Base-by-base conservation (phyloP, 2,329 filamentous ascomycete genomes). In the Metarhizium guizhouense region DNA sequence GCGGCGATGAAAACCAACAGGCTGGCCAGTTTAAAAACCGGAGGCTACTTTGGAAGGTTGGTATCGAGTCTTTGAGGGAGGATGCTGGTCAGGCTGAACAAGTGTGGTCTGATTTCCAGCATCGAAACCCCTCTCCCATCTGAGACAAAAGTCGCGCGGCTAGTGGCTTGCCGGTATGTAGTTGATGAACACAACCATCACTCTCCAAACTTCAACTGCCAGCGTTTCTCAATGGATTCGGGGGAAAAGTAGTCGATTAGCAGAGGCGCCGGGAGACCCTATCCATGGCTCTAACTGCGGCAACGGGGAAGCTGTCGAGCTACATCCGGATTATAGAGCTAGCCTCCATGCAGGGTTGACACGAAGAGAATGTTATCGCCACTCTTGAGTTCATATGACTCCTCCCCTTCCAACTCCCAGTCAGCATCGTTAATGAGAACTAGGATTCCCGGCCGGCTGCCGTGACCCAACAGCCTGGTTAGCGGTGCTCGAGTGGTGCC, bases 361-460 rank as follows among this genome's bases (percentile, higher is more conserved):
- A 99, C 92, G 73, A 99, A 99, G 61, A 97, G 78, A 63, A 99
- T 88, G 67, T 88, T 93, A 74, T 99, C 94, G 57, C 85, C 82
- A 59, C 77, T 72, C 72, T 93, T 85, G 56, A 99, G 74, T 72
- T 91, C 86, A 68, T 97, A 97, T 61, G 84, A 81, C 68, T 94
- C 91, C 72, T 97, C 93, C 18, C 92, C 94, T 72, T 97, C 94
- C 13, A 99, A 82, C 71, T 97, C 94, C 94, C 94, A 99, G 70
- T 99, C 94, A 30, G 91, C 90, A 64, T 99, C 94, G 68, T 99
- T 99, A 71, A 99, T 95, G 56, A 99, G 79, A 32, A 96, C 93
- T 47, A 99, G 82, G 69, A 99, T 96, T 3, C 94, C 94, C 5
- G 94, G 94, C 54, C 94, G 91, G 58, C 93, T 97, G 63, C 58